Conservation (phyloP, 2,329 filamentous ascomycete genomes). For the Colletotrichum sp. region DNA sequence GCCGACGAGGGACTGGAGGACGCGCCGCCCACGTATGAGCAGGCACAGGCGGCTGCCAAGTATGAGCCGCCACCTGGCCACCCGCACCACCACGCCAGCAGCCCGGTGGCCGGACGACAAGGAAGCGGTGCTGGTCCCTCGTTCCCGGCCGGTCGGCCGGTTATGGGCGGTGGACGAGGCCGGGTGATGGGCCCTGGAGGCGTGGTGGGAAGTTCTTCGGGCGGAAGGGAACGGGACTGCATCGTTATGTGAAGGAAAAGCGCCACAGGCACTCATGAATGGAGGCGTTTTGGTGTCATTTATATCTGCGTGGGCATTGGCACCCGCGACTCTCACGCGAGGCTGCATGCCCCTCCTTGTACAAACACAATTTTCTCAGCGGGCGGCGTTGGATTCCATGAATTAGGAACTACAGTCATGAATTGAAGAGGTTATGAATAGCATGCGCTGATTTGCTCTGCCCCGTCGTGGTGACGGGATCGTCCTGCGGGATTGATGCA, state of each 20-base stretch:
- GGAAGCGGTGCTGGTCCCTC: constrained; percentile 10
- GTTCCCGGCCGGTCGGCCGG: background rate
- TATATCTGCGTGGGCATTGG: background rate
- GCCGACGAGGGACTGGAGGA: constrained; percentile 50
- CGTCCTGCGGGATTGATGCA: background rate
- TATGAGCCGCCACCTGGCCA: constrained; percentile 59
- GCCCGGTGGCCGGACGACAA: constrained; percentile 27
- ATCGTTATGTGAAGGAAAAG: constrained; percentile 48
- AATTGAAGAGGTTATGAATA: constrained; percentile 5
- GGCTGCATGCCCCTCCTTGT: background rate
- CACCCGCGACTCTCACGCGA: background rate
- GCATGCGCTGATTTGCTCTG: background rate
- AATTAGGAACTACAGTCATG: background rate
- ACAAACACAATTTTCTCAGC: background rate
- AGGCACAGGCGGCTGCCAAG: constrained; percentile 55
- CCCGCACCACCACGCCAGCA: constrained; percentile 52
- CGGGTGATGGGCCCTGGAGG: constrained; percentile 14
- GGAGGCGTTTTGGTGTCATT: background rate
- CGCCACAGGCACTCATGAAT: background rate
- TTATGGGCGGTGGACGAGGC: constrained; percentile 13
- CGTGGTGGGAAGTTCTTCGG: constrained; percentile 4
- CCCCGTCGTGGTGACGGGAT: background rate
- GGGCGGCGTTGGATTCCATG: constrained; percentile 10
- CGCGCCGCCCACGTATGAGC: constrained; percentile 63
- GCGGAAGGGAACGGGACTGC: constrained; percentile 42